Evolutionary conservation across 352 stramenopile genomes (phyloP).

Genomic region (Achlya hypogyna): DNA sequence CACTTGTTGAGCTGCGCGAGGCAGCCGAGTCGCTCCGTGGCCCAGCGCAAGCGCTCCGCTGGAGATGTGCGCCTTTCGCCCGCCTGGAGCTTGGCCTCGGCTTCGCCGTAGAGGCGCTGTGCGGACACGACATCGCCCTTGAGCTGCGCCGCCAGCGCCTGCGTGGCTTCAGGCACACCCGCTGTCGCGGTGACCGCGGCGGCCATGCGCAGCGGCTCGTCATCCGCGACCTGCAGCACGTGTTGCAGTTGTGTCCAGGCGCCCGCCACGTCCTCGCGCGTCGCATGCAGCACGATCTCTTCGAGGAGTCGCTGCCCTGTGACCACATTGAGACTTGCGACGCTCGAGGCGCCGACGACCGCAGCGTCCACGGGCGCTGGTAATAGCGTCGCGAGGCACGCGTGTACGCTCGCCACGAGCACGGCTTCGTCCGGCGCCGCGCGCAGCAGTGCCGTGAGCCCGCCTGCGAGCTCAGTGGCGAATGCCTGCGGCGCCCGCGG

Average conservation of each 20-base stretch:
- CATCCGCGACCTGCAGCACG: constrained; percentile 49
- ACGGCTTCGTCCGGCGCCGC: background rate
- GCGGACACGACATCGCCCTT: constrained; percentile 58
- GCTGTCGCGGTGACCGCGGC: constrained; percentile 41
- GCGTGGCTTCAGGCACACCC: constrained; percentile 38
- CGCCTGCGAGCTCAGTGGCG: background rate
- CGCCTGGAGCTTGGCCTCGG: constrained; percentile 34
- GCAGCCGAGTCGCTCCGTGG: constrained; percentile 53
- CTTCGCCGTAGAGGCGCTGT: constrained; percentile 62
- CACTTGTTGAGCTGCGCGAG: constrained; percentile 63
- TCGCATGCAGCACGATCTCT: constrained; percentile 39
- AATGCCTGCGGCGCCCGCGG: constrained; percentile 10
- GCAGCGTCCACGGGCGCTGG: constrained; percentile 24
- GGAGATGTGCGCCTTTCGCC: constrained; percentile 23
- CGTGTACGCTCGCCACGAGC: constrained; percentile 5
- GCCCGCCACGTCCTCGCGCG: constrained; percentile 3
- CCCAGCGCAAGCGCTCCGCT: constrained; percentile 45
- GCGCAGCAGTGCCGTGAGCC: background rate
- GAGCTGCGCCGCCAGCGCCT: constrained; percentile 53
- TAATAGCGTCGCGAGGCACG: background rate
- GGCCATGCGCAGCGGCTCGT: constrained; percentile 36
- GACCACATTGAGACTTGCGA: constrained; percentile 47
- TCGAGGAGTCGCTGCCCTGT: constrained; percentile 57
- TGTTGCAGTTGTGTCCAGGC: constrained; percentile 71
- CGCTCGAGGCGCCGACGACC: constrained; percentile 40